Evolutionary conservation across 345 rosid species (phyloP), one percentile per base, ranked within the genome.

Genomic region (Cardamine chenopodiifolia): DNA sequence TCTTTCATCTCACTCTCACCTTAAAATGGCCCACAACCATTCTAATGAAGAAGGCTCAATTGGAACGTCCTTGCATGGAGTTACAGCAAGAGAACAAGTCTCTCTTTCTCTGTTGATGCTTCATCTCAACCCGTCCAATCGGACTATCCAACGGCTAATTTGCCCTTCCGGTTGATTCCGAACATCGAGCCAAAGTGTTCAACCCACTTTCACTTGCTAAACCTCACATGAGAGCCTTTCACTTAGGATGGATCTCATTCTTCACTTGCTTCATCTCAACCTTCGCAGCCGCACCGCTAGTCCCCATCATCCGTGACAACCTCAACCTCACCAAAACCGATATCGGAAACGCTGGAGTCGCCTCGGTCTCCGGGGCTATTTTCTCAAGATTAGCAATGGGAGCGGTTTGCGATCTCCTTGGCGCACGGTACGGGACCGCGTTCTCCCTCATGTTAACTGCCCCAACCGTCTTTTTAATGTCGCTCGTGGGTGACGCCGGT

Each of bases 201-300:
- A 89, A 88, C 62, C 60, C 82, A 28, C 82, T 86, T 64, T 88
- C 98, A 10, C 70, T 88, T 1, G 90, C 90, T 7, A 84, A 84
- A 28, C 96, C 98, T 40, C 95, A 90, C 81, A 90, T 90, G 98
- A 78, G 89, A 75, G 87, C 95, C 7, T 90, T 92, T 71, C 98
- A 88, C 73, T 82, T 92, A 22, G 88, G 91, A 20, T 88, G 96
- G 98, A 68, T 90, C 73, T 92, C 98, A 49, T 92, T 92, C 83
- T 90, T 84, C 86, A 85, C 89, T 49, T 88, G 90, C 77, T 90
- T 90, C 68, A 82, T 92, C 66, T 92, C 98, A 54, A 92, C 96
- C 4, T 90, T 92, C 3, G 96, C 98, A 0, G 98, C 98, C 0
- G 92, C 95, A 7, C 98, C 98, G 0, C 88, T 90, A 4, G 86